Evolutionary conservation across 2,329 filamentous ascomycete species (phyloP), one percentile per base, ranked within the genome.

Genomic region (Calonectria ilicicola): DNA sequence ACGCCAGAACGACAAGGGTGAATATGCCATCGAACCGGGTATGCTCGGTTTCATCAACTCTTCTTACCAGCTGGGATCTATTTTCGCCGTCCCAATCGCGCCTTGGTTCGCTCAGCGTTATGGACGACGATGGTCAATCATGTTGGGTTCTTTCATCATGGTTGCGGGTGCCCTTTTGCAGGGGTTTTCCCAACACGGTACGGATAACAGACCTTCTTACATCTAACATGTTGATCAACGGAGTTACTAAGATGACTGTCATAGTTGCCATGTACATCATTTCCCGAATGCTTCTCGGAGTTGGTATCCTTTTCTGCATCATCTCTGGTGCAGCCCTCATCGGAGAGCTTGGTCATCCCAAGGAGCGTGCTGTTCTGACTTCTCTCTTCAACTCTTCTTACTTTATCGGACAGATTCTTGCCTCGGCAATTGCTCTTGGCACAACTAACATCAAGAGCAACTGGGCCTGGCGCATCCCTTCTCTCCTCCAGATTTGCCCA

Each of bases 271-370:
- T 91, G 90, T 92, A 91, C 77, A 89, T 92, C 74, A 82, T 91
- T 26, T 85, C 90, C 14, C 88, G 91, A 69, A 86, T 91, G 72
- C 82, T 92, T 29, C 87, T 92, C n/a, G 91, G 91, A n/a, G 87
- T 89, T 27, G 91, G 91, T 19, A 90, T 92, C 62, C 87, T 89
- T 0, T 90, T 89, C 75, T 88, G 87, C 71, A 92, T 91, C 73
- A 88, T 91, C 42, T 88, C 89, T 2, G 90, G 88, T 5, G 89
- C 90, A 1, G 86, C 88, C 35, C 82, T 92, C 63, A 89, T 92
- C 29, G 90, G 89, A 81, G 91, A 92, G 78, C 83, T 92, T 29
- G 89, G 86, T 1, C 88, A 92, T 77, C 90, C 90, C 5, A 91
- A 90, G 78, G 90, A 92, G 80, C 89, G 91, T 72, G 85, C 90